phyloP scores from a whole-genome alignment of 192 early-diverging fungal genomes.

The Chytriomyces confervae region DNA sequence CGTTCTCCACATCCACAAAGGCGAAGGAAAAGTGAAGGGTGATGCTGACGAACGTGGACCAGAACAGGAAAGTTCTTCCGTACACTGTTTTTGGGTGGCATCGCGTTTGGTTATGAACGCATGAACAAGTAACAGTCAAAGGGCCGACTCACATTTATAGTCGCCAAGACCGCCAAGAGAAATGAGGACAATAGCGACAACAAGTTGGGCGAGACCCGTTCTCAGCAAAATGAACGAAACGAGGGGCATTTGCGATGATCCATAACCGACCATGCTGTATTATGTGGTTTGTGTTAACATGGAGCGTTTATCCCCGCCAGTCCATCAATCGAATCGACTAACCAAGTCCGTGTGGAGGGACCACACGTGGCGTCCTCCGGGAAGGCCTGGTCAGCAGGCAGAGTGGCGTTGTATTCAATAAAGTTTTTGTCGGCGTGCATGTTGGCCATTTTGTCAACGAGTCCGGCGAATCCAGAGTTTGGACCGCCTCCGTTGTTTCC shows the following conservation, averaged over 20 bases:
- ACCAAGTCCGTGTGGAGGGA: background rate
- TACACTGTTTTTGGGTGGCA: background rate
- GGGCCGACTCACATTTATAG: background rate
- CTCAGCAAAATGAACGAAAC: background rate
- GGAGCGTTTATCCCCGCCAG: background rate
- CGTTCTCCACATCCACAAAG: background rate
- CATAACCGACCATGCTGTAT: slow-evolving; percentile 3
- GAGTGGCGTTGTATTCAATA: slow-evolving; percentile 1
- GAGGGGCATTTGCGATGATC: background rate
- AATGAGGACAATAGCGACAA: slow-evolving; percentile 1
- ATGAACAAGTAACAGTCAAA: no score
- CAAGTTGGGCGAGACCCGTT: background rate
- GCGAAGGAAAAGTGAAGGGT: background rate
- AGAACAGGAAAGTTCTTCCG: background rate
- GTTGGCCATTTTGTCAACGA: slow-evolving; percentile 7
- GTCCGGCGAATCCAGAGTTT: slow-evolving; percentile 7
- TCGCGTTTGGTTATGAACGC: no score
- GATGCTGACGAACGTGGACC: slow-evolving; percentile 4
- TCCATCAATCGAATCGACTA: background rate
- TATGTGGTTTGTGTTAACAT: background rate
- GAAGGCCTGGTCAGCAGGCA: background rate
- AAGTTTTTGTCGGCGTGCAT: background rate
- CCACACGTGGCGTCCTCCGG: background rate
- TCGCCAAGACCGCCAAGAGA: background rate
- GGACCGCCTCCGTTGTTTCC: slow-evolving; percentile 13